Percentiles rank a stretch among this genome's conserved stretches.
phyloP scores from a whole-genome alignment of 2,329 filamentous ascomycete genomes.

The Coniochaeta sp. region DNA sequence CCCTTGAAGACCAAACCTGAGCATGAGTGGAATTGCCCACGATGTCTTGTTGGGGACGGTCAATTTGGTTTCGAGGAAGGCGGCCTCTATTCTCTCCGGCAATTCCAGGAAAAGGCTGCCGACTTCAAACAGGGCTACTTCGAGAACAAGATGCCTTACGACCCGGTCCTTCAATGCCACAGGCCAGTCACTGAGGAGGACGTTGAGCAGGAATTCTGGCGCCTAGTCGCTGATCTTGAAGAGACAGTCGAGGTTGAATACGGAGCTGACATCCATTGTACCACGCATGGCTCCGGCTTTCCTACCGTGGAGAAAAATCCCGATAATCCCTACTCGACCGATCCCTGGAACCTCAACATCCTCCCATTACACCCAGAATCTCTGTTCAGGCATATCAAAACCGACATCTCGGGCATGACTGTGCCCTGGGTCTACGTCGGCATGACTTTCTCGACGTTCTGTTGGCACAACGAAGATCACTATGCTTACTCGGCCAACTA shows the following conservation, averaged over 20 bases:
- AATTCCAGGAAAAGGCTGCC: constrained; percentile 93
- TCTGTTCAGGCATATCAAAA: constrained; percentile 93
- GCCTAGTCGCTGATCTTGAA: constrained; percentile 84
- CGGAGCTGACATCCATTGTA: constrained; percentile 95
- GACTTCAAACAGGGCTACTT: constrained; percentile 96
- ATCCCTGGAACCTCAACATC: constrained; percentile 94
- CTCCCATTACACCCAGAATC: constrained; percentile 86
- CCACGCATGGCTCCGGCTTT: constrained; percentile 94
- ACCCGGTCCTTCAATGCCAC: constrained; percentile 73
- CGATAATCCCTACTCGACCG: constrained; percentile 74
- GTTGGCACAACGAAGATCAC: constrained; percentile 98
- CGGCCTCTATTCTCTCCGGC: constrained; percentile 85
- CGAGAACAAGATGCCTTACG: constrained; percentile 79
- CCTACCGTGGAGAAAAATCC: constrained; percentile 90
- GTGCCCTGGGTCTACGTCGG: constrained; percentile 98
- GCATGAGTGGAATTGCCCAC: constrained; percentile 90
- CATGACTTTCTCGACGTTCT: constrained; percentile 99
- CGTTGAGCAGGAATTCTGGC: constrained; percentile 95
- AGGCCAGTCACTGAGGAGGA: constrained; percentile 87
- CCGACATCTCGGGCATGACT: constrained; percentile 98
- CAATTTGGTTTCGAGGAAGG: constrained; percentile 98
- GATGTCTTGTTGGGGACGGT: constrained; percentile 90
- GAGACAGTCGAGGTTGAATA: constrained; percentile 98
- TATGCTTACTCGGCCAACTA: constrained; percentile 98
- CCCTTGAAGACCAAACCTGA: constrained; percentile 71